Conservation (phyloP, 139 green algal genomes). For the Chlorella ohadii region DNA sequence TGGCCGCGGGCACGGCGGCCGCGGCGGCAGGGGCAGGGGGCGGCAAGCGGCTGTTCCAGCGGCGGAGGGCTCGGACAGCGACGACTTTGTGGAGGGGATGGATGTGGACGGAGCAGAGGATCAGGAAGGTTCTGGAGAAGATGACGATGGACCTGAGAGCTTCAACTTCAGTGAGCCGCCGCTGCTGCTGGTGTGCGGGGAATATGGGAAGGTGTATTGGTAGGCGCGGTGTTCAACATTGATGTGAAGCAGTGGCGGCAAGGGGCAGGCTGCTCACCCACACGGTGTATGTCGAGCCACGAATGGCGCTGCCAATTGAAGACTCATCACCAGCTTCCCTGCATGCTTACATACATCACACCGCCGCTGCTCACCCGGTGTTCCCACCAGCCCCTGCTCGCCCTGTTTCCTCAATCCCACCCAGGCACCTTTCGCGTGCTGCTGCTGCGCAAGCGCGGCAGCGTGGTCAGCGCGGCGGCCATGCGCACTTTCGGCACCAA, state of each 20-base stretch:
- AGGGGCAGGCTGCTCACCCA: too few species aligned
- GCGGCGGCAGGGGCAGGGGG: background rate
- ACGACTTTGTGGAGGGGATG: background rate
- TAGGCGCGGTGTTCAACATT: too few species aligned
- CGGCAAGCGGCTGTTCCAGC: background rate
- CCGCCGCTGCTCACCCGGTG: too few species aligned
- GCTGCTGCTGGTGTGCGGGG: background rate
- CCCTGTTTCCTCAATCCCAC: too few species aligned
- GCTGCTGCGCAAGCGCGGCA: constrained; percentile 60
- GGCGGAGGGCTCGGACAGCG: background rate
- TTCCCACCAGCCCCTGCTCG: too few species aligned
- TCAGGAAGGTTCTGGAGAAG: constrained; percentile 20
- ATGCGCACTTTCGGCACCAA: constrained; percentile 61
- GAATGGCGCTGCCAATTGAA: too few species aligned
- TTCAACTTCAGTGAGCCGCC: constrained; percentile 66
- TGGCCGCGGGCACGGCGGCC: background rate
- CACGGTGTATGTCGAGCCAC: too few species aligned
- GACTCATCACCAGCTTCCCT: too few species aligned
- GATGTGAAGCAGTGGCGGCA: too few species aligned
- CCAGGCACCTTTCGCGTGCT: constrained; percentile 69
- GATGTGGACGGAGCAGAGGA: constrained; percentile 2
- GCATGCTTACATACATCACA: too few species aligned
- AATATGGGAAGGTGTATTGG: too few species aligned
- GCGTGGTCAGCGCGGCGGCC: constrained; percentile 62
- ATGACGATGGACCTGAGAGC: constrained; percentile 23